Evolutionary conservation across 2,329 filamentous ascomycete species (phyloP), one percentile per base, ranked within the genome.

Genomic region (Mollisiaceae sp.): DNA sequence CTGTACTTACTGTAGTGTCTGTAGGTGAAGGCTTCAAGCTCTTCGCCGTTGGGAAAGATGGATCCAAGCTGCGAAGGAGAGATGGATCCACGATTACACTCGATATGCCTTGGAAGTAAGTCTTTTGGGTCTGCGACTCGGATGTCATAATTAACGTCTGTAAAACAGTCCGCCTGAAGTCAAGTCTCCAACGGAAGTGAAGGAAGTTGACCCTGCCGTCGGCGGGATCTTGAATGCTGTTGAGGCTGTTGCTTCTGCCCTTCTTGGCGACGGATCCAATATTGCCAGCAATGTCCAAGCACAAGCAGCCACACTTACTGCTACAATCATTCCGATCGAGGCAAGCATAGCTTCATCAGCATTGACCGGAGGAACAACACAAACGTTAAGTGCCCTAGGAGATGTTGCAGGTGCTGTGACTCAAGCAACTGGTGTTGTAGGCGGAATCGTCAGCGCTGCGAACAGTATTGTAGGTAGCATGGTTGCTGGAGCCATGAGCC

Each of bases 21-120:
- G 58, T 74, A 43, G 70, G 71, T n/a, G 69, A 72, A 52, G 67
- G 65, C 4, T 70, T 72, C 41, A 72, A 71, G 63, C 12, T 65
- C 8, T 61, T 71, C 58, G 41, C 56, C 6, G 52, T 50, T 5
- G 36, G 54, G 22, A 59, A 50, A 45, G 66, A 70, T 59, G 64
- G 20, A 4, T 52, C 60, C 35, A 52, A 59, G 9, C 27, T 70
- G 1, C 43, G 12, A 4, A 70, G 58, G 27, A 64, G 65, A 56
- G 64, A 68, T 59, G 67, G 66, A 1, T 59, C 63, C 4, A 68
- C 59, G n/a, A 56, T 67, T 27, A 66, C 62, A 15, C 65, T 71
- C 24, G 56, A 54, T 15, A 55, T 70, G 63, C 70, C 68, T 36
- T 71, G 64, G 65, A 65, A 64, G 67, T 68, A 65, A 62, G 66